Conservation (phyloP, 2,329 filamentous ascomycete genomes). For the Lecanicillium sp. region DNA sequence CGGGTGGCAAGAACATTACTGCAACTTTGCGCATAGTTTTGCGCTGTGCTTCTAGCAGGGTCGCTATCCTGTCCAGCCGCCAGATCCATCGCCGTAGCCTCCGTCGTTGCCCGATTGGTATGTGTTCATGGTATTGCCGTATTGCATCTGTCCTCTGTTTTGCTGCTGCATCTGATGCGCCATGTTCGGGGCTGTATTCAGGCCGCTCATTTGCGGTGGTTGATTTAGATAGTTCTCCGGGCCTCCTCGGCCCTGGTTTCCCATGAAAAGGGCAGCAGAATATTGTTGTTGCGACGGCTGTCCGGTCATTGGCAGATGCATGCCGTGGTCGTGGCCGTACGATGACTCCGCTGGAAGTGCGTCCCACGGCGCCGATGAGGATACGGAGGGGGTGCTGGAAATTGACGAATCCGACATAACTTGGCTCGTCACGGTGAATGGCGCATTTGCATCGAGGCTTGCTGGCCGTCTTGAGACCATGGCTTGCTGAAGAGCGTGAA, state of each 20-base stretch:
- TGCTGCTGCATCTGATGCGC: background rate
- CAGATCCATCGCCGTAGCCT: constrained; percentile 6
- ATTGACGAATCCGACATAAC: constrained; percentile 29
- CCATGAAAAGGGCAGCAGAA: constrained; percentile 1
- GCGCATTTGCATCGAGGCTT: constrained; percentile 22
- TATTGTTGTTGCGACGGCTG: constrained; percentile 8
- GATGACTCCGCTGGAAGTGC: constrained; percentile 13
- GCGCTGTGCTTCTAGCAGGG: background rate
- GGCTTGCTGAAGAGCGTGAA: constrained; percentile 32
- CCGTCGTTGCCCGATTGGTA: background rate
- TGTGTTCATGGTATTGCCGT: background rate
- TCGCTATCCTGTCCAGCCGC: constrained; percentile 4
- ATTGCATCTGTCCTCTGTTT: background rate
- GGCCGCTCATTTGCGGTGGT: background rate
- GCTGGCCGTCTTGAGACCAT: constrained; percentile 31
- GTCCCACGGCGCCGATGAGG: constrained; percentile 29
- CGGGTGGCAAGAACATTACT: too few species aligned
- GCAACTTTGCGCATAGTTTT: too few species aligned
- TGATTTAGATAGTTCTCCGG: background rate
- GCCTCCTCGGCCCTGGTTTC: background rate
- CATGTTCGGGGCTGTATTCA: background rate
- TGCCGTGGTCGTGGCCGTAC: background rate
- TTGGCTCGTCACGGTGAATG: constrained; percentile 26
- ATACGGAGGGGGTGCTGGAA: constrained; percentile 26
- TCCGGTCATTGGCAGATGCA: constrained; percentile 2